These are phyloP conservation scores for Pythium rishiriense DNA, from an alignment of 352 stramenopile species.

Conservation along the genomic window DNA sequence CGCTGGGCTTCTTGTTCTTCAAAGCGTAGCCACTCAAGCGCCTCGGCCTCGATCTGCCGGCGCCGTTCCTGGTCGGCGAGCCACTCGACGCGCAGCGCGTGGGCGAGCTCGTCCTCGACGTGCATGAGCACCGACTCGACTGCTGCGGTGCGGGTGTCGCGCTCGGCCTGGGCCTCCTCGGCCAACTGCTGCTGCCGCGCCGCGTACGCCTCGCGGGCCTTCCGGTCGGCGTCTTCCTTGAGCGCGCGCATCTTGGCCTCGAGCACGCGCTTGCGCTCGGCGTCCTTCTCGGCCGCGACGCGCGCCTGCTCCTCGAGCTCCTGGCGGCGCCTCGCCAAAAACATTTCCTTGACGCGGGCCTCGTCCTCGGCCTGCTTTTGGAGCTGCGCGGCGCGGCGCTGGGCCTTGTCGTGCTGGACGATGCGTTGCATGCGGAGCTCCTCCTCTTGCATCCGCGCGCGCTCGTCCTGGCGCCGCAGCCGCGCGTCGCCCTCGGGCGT, in stretches of 20 bases:
- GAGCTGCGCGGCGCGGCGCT: slow-evolving; percentile 29
- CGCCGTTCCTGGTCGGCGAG: slow-evolving; percentile 42
- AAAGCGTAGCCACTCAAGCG: slow-evolving; percentile 60
- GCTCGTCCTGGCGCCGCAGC: slow-evolving; percentile 51
- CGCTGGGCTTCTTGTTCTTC: slow-evolving; percentile 52
- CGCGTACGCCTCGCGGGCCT: slow-evolving; percentile 50
- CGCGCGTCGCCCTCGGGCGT: slow-evolving; percentile 52
- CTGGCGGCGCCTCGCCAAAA: slow-evolving; percentile 45
- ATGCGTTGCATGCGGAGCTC: slow-evolving; percentile 49
- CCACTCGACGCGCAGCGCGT: slow-evolving; percentile 36
- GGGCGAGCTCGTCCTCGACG: slow-evolving; percentile 48
- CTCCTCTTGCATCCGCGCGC: slow-evolving; percentile 57
- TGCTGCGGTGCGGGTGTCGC: slow-evolving; percentile 35
- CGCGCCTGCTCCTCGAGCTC: slow-evolving; percentile 46
- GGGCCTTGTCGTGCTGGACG: slow-evolving; percentile 39
- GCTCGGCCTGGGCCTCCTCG: slow-evolving; percentile 36
- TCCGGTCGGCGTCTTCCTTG: slow-evolving; percentile 61
- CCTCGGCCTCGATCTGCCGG: slow-evolving; percentile 54
- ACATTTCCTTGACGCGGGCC: slow-evolving; percentile 45
- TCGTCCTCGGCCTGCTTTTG: slow-evolving; percentile 50
- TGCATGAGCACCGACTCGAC: slow-evolving; percentile 47
- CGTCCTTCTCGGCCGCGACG: slow-evolving; percentile 47
- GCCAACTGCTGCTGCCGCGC: slow-evolving; percentile 40
- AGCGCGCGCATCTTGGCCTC: slow-evolving; percentile 61
- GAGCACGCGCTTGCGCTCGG: slow-evolving; percentile 35